These are phyloP conservation scores for Moniliophthora roreri DNA, from an alignment of 1,284 basidiomycete species.

Conservation along the genomic window DNA sequence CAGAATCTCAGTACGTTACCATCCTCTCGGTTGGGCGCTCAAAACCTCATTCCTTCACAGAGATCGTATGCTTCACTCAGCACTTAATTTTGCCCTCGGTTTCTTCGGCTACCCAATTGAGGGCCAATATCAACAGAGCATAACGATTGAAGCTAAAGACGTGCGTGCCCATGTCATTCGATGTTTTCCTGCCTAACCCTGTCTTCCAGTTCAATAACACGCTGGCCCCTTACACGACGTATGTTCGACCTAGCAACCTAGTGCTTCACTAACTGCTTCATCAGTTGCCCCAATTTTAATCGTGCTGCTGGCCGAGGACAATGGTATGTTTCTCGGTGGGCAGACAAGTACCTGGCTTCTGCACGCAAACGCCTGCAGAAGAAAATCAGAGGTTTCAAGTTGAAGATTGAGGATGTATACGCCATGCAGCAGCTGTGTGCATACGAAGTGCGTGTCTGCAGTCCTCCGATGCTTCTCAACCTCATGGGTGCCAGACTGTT, in stretches of 20 bases:
- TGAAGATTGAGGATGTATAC: conserved; percentile 73
- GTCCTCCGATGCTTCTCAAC: neutral
- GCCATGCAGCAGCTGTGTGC: conserved; percentile 79
- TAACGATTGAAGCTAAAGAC: conserved; percentile 70
- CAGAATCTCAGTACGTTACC: conserved; percentile 70
- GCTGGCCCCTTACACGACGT: conserved; percentile 73
- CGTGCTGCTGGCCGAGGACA: conserved; percentile 57
- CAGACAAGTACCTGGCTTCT: conserved; percentile 65
- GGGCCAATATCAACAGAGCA: conserved; percentile 77
- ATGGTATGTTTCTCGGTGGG: conserved; percentile 64
- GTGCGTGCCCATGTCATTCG: conserved; percentile 35
- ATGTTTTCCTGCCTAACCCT: neutral
- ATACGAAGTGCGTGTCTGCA: conserved; percentile 72
- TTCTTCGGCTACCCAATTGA: conserved; percentile 86
- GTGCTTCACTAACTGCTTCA: neutral
- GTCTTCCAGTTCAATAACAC: conserved; percentile 76
- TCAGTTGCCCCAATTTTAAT: conserved; percentile 63
- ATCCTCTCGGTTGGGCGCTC: neutral
- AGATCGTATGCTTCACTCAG: conserved; percentile 82
- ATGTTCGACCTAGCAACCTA: conserved; percentile 20
- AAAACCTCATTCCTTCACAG: conserved; percentile 28
- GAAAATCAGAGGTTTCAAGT: conserved; percentile 61
- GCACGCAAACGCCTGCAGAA: conserved; percentile 65
- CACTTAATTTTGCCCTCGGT: conserved; percentile 82
- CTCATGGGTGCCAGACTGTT: conserved; percentile 61